Percentiles rank a stretch among this genome's conserved stretches.
Conservation (phyloP, 108 stramenopile genomes). For the Seminavis robusta region DNA sequence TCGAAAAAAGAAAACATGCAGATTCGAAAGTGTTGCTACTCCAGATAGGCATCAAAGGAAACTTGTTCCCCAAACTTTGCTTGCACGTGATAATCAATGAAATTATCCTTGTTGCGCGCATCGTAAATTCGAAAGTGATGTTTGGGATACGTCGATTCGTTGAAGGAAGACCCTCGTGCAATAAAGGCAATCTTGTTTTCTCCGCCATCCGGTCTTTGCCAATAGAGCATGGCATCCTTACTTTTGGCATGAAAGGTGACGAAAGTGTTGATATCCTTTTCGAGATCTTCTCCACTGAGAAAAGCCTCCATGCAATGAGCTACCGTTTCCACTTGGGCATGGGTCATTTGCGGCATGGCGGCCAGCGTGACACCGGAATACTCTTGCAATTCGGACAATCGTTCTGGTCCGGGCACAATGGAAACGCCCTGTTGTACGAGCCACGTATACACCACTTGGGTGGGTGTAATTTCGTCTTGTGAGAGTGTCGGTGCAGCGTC, state of each 20-base stretch:
- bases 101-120: constrained; percentile 21
- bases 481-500: background rate
- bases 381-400: constrained; percentile 24
- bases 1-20: too few relatives aligned
- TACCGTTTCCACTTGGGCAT: constrained; percentile 21
- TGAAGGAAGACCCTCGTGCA: constrained; percentile 22
- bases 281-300: constrained; percentile 34
- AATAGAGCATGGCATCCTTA: constrained; percentile 36
- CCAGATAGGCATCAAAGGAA: too few relatives aligned
- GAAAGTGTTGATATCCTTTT: constrained; percentile 13
- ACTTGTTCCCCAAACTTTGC: background rate
- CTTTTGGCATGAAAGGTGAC: constrained; percentile 37
- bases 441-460: constrained; percentile 35
- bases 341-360: constrained; percentile 21
- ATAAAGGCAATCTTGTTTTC: constrained; percentile 34
- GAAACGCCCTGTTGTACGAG: constrained; percentile 35
- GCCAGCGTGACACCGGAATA: constrained; percentile 27
- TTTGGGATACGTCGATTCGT: constrained; percentile 40
- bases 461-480: constrained; percentile 11
- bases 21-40: too few relatives aligned
- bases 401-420: constrained; percentile 35
- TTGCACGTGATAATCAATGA: constrained; percentile 8
- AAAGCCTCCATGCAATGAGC: constrained; percentile 23
- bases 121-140: constrained; percentile 49
- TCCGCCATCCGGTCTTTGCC: constrained; percentile 35